Evolutionary conservation across 2,329 filamentous ascomycete species (phyloP).

Genomic region (Calonectria ilicicola): DNA sequence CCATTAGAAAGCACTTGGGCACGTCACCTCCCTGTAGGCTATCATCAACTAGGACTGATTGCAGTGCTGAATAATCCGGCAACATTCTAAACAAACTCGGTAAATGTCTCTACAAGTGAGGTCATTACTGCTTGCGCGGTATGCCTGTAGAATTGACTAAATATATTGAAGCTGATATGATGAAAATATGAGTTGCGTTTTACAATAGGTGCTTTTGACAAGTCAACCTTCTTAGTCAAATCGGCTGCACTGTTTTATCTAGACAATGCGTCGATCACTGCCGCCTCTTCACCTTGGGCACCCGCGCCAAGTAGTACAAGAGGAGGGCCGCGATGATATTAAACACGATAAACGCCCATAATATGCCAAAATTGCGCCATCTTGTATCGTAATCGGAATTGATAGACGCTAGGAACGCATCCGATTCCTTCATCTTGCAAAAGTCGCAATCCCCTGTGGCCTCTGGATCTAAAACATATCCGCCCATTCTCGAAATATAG

Average conservation of each 20-base stretch:
- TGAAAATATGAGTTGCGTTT: too few species aligned
- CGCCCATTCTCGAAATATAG: conserved; percentile 63
- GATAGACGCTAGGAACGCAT: conserved; percentile 61
- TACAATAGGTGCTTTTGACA: too few species aligned
- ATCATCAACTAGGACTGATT: too few species aligned
- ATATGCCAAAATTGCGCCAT: conserved; percentile 76
- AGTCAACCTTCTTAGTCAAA: too few species aligned
- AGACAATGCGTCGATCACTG: background rate
- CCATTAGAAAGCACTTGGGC: too few species aligned
- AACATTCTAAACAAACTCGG: too few species aligned
- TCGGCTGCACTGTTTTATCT: background rate
- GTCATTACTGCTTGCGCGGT: too few species aligned
- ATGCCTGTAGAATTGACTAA: too few species aligned
- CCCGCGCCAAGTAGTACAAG: conserved; percentile 65
- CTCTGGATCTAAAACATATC: conserved; percentile 62
- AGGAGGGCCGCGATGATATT: conserved; percentile 65
- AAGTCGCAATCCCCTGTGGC: conserved; percentile 65
- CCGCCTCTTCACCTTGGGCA: conserved; percentile 50
- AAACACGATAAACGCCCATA: conserved; percentile 69
- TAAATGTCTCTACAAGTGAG: too few species aligned
- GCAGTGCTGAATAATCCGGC: too few species aligned
- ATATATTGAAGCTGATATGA: too few species aligned
- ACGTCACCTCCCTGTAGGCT: too few species aligned
- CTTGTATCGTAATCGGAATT: conserved; percentile 66
- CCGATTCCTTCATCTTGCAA: conserved; percentile 63